These are phyloP conservation scores for Gastroboletus turbinatus DNA, from an alignment of 1,284 basidiomycete genomes.

Conservation along the genomic window DNA sequence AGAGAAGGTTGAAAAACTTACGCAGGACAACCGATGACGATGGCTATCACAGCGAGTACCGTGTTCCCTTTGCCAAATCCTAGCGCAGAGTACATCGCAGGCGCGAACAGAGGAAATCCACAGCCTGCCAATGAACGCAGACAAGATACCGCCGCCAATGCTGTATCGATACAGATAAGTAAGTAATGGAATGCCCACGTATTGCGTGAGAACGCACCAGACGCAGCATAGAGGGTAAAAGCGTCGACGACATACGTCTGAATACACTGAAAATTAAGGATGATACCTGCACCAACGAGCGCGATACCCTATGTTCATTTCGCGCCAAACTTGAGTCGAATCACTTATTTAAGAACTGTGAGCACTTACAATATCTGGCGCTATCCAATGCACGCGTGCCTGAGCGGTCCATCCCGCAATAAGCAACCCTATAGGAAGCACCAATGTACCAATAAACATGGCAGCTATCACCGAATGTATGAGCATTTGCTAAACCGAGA, in stretches of 20 bases:
- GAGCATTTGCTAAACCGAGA: neutral
- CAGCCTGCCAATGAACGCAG: constrained; percentile 62
- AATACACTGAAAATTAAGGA: constrained; percentile 47
- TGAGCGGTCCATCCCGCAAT: constrained; percentile 68
- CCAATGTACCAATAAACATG: constrained; percentile 56
- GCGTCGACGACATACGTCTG: constrained; percentile 56
- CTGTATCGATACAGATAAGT: constrained; percentile 30
- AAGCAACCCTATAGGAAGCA: constrained; percentile 60
- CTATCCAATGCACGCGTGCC: constrained; percentile 61
- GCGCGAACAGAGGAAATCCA: constrained; percentile 67
- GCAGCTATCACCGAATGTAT: constrained; percentile 40
- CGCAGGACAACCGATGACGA: constrained; percentile 64
- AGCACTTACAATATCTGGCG: constrained; percentile 56
- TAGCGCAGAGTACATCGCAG: constrained; percentile 59
- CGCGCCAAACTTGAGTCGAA: neutral
- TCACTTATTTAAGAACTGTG: neutral
- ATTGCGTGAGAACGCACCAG: constrained; percentile 34
- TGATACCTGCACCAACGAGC: constrained; percentile 42
- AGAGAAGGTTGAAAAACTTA: constrained; percentile 37
- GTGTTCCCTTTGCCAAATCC: constrained; percentile 68
- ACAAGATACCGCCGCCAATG: constrained; percentile 57
- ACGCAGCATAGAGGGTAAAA: constrained; percentile 55
- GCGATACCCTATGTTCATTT: constrained; percentile 49
- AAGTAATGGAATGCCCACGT: neutral
- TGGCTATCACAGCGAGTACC: constrained; percentile 54